Evolutionary conservation across 805 yeast species (phyloP).

Genomic region (Maudiozyma pseudohumilis): DNA sequence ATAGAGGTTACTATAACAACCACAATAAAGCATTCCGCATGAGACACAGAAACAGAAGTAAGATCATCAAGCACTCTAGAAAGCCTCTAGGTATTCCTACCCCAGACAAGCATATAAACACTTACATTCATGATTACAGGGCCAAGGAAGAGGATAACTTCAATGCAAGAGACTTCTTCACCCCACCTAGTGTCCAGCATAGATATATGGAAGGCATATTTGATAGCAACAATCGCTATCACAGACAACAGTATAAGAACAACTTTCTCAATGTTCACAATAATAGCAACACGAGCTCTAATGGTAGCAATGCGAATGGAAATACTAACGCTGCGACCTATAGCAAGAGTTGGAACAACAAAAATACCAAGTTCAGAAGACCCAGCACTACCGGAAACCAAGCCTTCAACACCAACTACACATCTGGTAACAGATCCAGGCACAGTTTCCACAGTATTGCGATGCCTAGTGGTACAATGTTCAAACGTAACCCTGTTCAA

Average conservation of each 20-base stretch:
- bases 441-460: slow-evolving; percentile 5
- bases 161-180: slow-evolving; percentile 63
- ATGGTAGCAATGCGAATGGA: slow-evolving; percentile 1
- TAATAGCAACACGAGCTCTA: slow-evolving; percentile 3
- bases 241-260: slow-evolving; percentile 21
- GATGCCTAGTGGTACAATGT: slow-evolving; percentile 5
- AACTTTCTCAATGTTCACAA: slow-evolving; percentile 3
- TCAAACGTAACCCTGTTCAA: slow-evolving; percentile 7
- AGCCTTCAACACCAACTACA: slow-evolving; percentile 5
- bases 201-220: slow-evolving; percentile 60
- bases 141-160: slow-evolving; percentile 25
- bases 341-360: slow-evolving; percentile 5
- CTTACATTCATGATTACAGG: slow-evolving; percentile 31
- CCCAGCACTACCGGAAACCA: slow-evolving; percentile 20
- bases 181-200: slow-evolving; percentile 65
- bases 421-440: slow-evolving; percentile 4
- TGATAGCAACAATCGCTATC: slow-evolving; percentile 23
- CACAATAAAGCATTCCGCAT: slow-evolving; percentile 23
- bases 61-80: slow-evolving; percentile 31
- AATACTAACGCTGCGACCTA: too few species aligned
- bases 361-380: slow-evolving; percentile 12
- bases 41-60: slow-evolving; percentile 16
- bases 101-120: slow-evolving; percentile 36
- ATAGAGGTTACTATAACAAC: slow-evolving; percentile 8
- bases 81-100: slow-evolving; percentile 61